These are phyloP conservation scores for Termitomyces sp. DNA, from an alignment of 768 basidiomycete genomes.

Conservation along the genomic window DNA sequence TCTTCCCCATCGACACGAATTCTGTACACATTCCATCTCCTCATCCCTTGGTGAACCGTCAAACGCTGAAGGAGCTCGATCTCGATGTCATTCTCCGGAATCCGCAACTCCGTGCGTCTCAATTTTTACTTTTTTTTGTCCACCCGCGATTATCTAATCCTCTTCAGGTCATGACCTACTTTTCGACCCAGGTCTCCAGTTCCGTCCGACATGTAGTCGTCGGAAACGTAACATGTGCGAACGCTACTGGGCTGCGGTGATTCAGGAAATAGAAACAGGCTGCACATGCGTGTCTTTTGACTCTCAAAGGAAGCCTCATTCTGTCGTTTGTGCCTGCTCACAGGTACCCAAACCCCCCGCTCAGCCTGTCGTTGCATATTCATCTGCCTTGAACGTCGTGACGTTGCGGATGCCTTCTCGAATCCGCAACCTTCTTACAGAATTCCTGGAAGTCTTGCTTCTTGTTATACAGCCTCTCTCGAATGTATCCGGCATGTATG, in stretches of 20 bases:
- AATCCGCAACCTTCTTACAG: slow-evolving; percentile 60
- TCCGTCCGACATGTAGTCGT: slow-evolving; percentile 69
- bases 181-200: slow-evolving; percentile 81
- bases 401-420: slow-evolving; percentile 71
- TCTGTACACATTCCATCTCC: slow-evolving; percentile 60
- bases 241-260: slow-evolving; percentile 81
- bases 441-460: slow-evolving; percentile 77
- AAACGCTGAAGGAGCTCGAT: slow-evolving; percentile 82
- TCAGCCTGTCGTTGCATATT: slow-evolving; percentile 37
- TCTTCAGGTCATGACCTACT: slow-evolving; percentile 78
- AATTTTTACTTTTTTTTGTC: slow-evolving; percentile 18
- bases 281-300: slow-evolving; percentile 85
- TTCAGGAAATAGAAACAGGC: slow-evolving; percentile 69
- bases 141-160: slow-evolving; percentile 11
- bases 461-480: slow-evolving; percentile 80
- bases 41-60: slow-evolving; percentile 74
- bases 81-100: slow-evolving; percentile 81
- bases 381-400: slow-evolving; percentile 36
- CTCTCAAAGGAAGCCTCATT: slow-evolving; percentile 45
- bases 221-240: slow-evolving; percentile 70
- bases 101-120: slow-evolving; percentile 81
- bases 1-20: slow-evolving; percentile 35
- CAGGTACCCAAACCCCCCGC: slow-evolving; percentile 34
- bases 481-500: slow-evolving; percentile 53
- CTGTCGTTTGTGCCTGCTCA: slow-evolving; percentile 51